phyloP scores from a whole-genome alignment of 768 basidiomycete species.

The Kockovaella imperatae region DNA sequence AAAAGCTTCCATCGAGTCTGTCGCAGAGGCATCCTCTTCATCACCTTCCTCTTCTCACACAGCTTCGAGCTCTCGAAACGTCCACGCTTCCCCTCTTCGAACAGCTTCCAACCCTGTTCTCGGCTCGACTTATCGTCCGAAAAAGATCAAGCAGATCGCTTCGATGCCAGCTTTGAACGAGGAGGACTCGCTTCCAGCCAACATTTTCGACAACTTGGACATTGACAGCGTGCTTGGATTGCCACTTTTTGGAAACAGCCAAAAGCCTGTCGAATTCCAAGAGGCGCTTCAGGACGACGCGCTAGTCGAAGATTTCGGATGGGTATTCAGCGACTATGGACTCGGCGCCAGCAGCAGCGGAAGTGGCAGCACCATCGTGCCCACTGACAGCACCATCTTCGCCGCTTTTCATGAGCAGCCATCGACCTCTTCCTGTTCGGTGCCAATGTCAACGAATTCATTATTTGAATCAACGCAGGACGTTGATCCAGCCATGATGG shows the following conservation, averaged over 20 bases:
- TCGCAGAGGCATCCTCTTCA: conserved; percentile 7
- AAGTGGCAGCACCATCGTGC: conserved; percentile 2
- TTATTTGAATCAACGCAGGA: conserved; percentile 16
- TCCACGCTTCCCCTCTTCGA: conserved; percentile 15
- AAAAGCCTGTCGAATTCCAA: background rate
- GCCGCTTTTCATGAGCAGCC: conserved; percentile 20
- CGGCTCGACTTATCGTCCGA: conserved; percentile 13
- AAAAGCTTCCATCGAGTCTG: conserved; percentile 22
- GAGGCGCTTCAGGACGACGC: conserved; percentile 16
- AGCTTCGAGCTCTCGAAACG: conserved; percentile 9
- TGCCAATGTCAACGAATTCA: background rate
- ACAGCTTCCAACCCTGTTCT: conserved; percentile 33
- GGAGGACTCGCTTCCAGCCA: too few species aligned
- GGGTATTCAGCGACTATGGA: conserved; percentile 27
- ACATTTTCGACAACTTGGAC: too few species aligned
- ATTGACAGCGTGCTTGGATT: too few species aligned
- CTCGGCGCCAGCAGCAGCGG: conserved; percentile 2
- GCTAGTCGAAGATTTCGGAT: conserved; percentile 26
- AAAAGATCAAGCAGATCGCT: conserved; percentile 12
- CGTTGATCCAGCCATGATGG: conserved; percentile 11
- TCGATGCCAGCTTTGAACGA: conserved; percentile 39
- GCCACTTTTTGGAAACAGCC: too few species aligned
- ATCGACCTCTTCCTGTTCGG: conserved; percentile 11
- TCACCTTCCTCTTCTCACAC: conserved; percentile 22
- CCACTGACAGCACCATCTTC: conserved; percentile 24